Conservation (phyloP, 2,329 filamentous ascomycete genomes). For the Fusarium chlamydosporum region DNA sequence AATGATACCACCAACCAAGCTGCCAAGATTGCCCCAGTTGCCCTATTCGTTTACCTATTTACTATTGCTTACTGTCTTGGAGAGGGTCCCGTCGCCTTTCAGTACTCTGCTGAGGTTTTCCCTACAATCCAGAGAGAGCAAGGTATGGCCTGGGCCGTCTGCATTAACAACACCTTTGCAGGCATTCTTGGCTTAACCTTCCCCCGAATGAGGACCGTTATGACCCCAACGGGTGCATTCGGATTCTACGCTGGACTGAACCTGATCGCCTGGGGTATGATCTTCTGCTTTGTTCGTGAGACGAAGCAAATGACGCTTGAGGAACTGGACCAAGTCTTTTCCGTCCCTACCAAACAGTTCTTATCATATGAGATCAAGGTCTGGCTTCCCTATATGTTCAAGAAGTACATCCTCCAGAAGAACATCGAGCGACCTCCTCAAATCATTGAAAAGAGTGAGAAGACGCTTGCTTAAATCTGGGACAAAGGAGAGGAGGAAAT, state of each 20-base stretch:
- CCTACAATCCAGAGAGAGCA: conserved; percentile 74
- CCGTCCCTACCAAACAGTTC: conserved; percentile 61
- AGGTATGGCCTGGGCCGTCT: conserved; percentile 74
- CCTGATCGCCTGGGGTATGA: conserved; percentile 66
- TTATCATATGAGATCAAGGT: conserved; percentile 53
- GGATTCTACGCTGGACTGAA: conserved; percentile 70
- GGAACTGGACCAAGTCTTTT: conserved; percentile 66
- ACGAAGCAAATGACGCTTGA: conserved; percentile 69
- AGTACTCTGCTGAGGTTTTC: conserved; percentile 74
- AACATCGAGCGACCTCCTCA: conserved; percentile 14
- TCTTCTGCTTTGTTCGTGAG: conserved; percentile 64
- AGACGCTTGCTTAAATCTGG: conserved; percentile 9
- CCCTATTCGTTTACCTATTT: conserved; percentile 74
- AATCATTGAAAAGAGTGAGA: conserved; percentile 29
- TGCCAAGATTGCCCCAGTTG: conserved; percentile 16
- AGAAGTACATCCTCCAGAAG: conserved; percentile 34
- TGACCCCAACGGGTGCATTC: conserved; percentile 59
- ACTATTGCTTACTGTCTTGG: conserved; percentile 75
- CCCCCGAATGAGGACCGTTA: conserved; percentile 58
- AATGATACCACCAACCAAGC: background rate
- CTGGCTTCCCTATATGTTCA: conserved; percentile 42
- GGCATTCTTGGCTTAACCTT: conserved; percentile 66
- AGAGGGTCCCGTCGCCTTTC: conserved; percentile 74
- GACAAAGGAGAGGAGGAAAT: background rate
- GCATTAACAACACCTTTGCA: conserved; percentile 70